Conservation (phyloP, 306 rosid genomes). For the Castanea crenata region DNA sequence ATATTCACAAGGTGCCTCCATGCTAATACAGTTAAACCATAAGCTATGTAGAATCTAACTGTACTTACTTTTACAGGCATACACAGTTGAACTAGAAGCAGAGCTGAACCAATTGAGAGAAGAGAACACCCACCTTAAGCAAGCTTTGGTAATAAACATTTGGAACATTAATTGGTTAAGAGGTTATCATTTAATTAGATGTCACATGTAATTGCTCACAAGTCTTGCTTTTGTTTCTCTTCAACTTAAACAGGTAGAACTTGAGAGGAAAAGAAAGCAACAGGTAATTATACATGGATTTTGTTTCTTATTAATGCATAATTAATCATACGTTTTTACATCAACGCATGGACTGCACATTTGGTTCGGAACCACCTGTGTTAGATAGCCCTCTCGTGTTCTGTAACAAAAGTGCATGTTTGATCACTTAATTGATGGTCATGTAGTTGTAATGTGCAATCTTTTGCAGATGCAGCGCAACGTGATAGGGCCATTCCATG, state of each 20-base stretch:
- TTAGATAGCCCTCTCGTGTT: background rate
- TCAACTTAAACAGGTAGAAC: slow-evolving; percentile 48
- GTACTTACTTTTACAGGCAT: slow-evolving; percentile 48
- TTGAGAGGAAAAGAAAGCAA: slow-evolving; percentile 65
- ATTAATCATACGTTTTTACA: background rate
- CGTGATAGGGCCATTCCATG: background rate
- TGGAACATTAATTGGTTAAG: background rate
- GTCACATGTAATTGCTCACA: background rate
- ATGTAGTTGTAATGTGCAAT: background rate
- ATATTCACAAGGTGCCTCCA: background rate
- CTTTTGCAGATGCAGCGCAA: background rate
- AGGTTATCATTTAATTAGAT: background rate
- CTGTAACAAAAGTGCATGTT: background rate
- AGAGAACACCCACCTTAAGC: slow-evolving; percentile 70
- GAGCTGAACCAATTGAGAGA: slow-evolving; percentile 75
- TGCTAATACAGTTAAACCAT: background rate
- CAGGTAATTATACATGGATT: slow-evolving; percentile 44
- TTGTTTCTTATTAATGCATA: background rate
- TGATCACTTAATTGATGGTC: background rate
- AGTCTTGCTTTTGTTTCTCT: slow-evolving; percentile 6
- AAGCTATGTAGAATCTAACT: background rate
- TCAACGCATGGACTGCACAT: background rate
- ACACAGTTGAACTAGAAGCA: slow-evolving; percentile 87
- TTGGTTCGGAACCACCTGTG: background rate
- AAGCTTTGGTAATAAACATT: slow-evolving; percentile 59